A percentile compares a stretch with the other conserved stretches of the same genome.
phyloP scores from a whole-genome alignment of 331 rosid genomes.

The Malus hybrid region DNA sequence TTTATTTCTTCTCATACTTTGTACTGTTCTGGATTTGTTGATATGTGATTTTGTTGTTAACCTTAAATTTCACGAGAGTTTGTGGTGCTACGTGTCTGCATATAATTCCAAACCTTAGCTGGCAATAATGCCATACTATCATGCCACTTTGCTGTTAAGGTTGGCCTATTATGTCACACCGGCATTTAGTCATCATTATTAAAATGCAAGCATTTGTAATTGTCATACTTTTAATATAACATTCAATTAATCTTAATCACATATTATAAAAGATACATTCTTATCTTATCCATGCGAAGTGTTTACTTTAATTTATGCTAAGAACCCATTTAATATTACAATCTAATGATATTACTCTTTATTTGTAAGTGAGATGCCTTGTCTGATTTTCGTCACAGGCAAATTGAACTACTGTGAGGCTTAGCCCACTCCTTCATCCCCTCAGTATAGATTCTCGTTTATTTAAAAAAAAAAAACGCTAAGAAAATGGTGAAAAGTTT shows the following conservation, averaged over 20 bases:
- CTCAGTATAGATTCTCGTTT: too few relatives aligned
- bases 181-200: neutral
- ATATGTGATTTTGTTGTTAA: neutral
- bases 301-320: too few relatives aligned
- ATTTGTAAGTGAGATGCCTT: too few relatives aligned
- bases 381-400: too few relatives aligned
- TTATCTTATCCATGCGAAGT: neutral
- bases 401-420: too few relatives aligned
- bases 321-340: too few relatives aligned
- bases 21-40: neutral
- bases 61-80: neutral
- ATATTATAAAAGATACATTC: neutral
- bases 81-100: neutral
- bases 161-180: neutral
- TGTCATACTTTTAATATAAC: neutral
- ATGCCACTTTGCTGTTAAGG: neutral
- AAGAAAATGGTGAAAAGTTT: too few relatives aligned
- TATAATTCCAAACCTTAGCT: neutral
- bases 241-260: neutral
- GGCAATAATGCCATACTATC: neutral
- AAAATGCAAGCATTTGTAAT: neutral
- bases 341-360: too few relatives aligned
- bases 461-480: too few relatives aligned
- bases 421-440: accelerated
- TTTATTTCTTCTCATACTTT: too few relatives aligned